These are phyloP conservation scores for Ophiocordyceps unilateralis DNA, from an alignment of 2,329 filamentous ascomycete species.

Conservation along the genomic window DNA sequence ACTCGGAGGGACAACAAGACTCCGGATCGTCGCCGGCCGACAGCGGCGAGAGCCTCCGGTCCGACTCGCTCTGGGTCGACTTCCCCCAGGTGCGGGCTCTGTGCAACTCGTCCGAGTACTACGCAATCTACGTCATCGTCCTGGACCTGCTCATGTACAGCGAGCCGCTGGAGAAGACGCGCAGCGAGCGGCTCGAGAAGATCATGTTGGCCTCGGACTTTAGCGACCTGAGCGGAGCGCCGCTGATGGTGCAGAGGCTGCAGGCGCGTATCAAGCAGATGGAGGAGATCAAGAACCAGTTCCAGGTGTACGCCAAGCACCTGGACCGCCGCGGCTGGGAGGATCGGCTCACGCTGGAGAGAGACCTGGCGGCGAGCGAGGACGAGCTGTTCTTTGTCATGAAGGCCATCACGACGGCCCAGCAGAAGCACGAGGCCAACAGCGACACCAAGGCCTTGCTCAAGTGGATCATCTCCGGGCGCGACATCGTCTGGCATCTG, in stretches of 20 bases:
- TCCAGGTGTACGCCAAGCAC: constrained; percentile 78
- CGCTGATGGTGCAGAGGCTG: constrained; percentile 78
- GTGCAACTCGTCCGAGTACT: constrained; percentile 95
- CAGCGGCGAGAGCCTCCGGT: constrained; percentile 48
- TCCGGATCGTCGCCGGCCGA: constrained; percentile 14
- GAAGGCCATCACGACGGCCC: constrained; percentile 96
- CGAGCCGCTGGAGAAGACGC: constrained; percentile 92
- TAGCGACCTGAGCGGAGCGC: constrained; percentile 84
- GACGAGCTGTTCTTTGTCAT: constrained; percentile 99
- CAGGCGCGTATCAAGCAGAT: constrained; percentile 88
- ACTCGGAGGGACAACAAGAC: constrained; percentile 33
- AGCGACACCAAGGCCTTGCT: constrained; percentile 63
- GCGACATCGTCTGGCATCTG: constrained; percentile 94
- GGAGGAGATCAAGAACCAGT: constrained; percentile 90
- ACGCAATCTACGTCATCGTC: constrained; percentile 95
- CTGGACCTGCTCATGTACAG: constrained; percentile 90
- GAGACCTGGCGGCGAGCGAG: constrained; percentile 75
- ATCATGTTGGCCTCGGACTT: constrained; percentile 99
- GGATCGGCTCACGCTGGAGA: constrained; percentile 74
- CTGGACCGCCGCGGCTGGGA: constrained; percentile 84
- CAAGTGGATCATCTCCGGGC: constrained; percentile 84
- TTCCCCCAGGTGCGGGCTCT: constrained; percentile 89
- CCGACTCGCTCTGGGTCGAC: constrained; percentile 93
- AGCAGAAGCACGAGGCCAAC: constrained; percentile 61
- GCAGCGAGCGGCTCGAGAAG: constrained; percentile 87